Conservation (phyloP, 495 filamentous ascomycete species). For the Neurospora africana region DNA sequence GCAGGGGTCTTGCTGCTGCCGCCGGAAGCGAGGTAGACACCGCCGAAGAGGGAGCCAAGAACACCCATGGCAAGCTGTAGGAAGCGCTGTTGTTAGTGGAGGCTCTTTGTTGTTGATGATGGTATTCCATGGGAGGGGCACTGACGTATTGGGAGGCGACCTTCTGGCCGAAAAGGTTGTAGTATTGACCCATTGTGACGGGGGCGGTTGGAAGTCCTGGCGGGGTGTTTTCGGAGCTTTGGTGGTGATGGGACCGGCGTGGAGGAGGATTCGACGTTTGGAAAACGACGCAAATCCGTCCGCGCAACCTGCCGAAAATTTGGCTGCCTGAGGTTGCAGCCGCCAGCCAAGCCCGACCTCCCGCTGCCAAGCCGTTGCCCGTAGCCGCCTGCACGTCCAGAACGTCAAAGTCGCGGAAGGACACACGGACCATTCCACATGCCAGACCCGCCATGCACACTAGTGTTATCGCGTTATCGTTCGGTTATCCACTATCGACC, state of each 20-base stretch:
- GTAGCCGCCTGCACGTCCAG: not conserved
- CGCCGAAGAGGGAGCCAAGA: slow-evolving; percentile 57
- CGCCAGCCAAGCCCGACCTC: not conserved
- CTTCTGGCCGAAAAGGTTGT: slow-evolving; percentile 78
- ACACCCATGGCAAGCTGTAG: slow-evolving; percentile 75
- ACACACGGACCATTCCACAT: not conserved
- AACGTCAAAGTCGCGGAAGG: not conserved
- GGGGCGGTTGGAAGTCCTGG: slow-evolving; percentile 19
- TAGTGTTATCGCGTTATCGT: not conserved
- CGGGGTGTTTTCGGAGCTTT: slow-evolving; percentile 8
- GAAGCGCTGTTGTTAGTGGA: not conserved
- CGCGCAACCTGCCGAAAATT: not conserved
- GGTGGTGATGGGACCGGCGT: slow-evolving; percentile 16
- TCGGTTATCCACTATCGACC: not conserved
- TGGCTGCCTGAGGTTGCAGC: not conserved
- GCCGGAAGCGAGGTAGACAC: slow-evolving; percentile 40
- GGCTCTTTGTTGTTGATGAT: not conserved
- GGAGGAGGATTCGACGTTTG: slow-evolving; percentile 9
- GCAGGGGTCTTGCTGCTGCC: slow-evolving; percentile 54
- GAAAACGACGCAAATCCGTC: slow-evolving; percentile 17
- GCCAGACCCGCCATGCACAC: not conserved
- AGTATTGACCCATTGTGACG: slow-evolving; percentile 75
- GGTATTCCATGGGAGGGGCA: slow-evolving; percentile 17
- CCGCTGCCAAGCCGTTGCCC: not conserved
- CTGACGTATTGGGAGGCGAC: slow-evolving; percentile 90